A percentile compares a stretch with the other conserved stretches of the same genome.
Evolutionary conservation across 306 rosid species (phyloP).

Genomic region (Acacia confusa): DNA sequence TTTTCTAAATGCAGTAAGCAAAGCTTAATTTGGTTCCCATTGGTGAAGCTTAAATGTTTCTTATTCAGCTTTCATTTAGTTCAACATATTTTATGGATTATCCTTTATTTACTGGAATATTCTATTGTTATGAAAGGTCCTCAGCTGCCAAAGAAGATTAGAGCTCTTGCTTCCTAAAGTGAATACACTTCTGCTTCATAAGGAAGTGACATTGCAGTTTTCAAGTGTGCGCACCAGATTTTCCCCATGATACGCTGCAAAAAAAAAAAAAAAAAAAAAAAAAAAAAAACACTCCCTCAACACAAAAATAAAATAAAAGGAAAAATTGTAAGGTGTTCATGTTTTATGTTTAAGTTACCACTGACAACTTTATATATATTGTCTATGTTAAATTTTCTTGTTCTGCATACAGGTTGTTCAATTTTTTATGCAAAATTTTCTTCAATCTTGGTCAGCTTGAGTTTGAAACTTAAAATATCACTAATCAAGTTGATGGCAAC

Average conservation of each 20-base stretch:
- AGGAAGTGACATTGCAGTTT: conserved; percentile 67
- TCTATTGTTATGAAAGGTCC: conserved; percentile 59
- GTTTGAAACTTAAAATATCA: background rate
- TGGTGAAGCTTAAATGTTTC: conserved; percentile 40
- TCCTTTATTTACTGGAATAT: background rate
- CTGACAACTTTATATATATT: background rate
- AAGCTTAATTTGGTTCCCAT: conserved; percentile 75
- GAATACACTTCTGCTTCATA: conserved; percentile 79
- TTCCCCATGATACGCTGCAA: background rate
- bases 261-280: no score
- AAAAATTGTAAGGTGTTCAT: background rate
- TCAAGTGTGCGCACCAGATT: conserved; percentile 84
- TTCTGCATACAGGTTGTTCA: background rate
- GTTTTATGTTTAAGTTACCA: background rate
- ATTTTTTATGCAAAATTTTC: background rate
- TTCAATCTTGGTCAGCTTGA: background rate
- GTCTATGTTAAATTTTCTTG: background rate
- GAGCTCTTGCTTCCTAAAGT: conserved; percentile 82
- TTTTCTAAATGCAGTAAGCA: conserved; percentile 60
- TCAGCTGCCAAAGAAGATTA: conserved; percentile 78
- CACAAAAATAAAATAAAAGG: no score
- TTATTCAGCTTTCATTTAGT: background rate
- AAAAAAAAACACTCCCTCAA: background rate
- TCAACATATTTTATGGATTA: background rate
- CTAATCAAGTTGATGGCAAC: no score